A percentile compares a stretch with the other conserved stretches of the same genome.
Evolutionary conservation across 225 moss, liverwort and hornwort species (phyloP).

Genomic region (Pseudisothecium myosuroides): DNA sequence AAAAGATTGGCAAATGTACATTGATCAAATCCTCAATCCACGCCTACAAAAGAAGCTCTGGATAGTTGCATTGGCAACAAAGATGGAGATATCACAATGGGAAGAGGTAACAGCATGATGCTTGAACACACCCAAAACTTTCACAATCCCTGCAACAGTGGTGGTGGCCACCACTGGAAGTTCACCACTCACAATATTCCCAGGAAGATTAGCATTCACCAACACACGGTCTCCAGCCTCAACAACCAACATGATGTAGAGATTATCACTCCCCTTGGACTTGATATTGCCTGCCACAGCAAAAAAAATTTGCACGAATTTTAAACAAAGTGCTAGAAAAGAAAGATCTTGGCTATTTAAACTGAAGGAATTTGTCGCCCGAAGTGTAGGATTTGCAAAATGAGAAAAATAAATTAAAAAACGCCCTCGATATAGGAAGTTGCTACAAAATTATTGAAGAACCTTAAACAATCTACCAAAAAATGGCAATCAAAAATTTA

Average conservation of each 20-base stretch:
- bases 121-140: conserved; percentile 24
- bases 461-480: neutral
- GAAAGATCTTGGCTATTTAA: neutral
- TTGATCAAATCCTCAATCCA: conserved; percentile 3
- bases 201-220: neutral
- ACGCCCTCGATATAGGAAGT: neutral
- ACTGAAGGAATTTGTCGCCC: neutral
- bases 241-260: neutral
- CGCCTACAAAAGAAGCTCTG: conserved; percentile 19
- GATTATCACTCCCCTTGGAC: neutral
- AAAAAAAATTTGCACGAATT: neutral
- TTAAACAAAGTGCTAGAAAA: neutral
- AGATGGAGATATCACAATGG: conserved; percentile 24
- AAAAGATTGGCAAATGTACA: neutral
- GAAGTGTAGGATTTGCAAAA: neutral
- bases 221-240: neutral
- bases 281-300: neutral
- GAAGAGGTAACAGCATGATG: conserved; percentile 21
- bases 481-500: neutral
- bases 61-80: conserved; percentile 31
- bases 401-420: neutral
- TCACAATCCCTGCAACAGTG: conserved; percentile 16
- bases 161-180: conserved; percentile 20
- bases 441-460: too few relatives aligned
- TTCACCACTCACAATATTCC: conserved; percentile 11